These are phyloP conservation scores for Leccinum longicurvipes DNA, from an alignment of 768 basidiomycete genomes.

Conservation along the genomic window DNA sequence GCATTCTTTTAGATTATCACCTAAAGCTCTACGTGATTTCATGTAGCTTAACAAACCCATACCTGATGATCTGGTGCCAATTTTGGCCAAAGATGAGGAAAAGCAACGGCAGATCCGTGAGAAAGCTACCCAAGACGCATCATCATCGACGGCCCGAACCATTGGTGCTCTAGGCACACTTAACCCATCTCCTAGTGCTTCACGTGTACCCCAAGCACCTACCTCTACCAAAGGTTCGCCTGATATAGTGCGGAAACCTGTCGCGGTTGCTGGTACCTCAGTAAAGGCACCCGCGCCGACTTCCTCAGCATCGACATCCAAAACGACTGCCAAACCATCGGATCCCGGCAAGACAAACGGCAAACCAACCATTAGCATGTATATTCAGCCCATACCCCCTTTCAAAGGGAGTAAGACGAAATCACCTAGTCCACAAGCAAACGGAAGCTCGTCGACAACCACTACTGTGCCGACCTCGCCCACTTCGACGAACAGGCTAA, in stretches of 20 bases:
- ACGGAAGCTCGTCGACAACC: constrained; percentile 32
- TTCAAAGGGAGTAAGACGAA: constrained; percentile 66
- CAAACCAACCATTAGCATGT: constrained; percentile 61
- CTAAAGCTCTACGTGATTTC: neutral
- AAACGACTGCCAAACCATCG: constrained; percentile 29
- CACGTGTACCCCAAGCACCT: constrained; percentile 37
- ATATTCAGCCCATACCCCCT: constrained; percentile 87
- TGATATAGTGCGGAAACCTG: constrained; percentile 28
- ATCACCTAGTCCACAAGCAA: constrained; percentile 29
- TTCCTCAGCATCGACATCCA: constrained; percentile 28
- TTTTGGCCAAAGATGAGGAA: constrained; percentile 90
- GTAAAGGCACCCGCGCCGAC: constrained; percentile 31
- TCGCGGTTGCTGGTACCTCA: constrained; percentile 20
- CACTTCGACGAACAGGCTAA: constrained; percentile 61
- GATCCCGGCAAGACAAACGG: constrained; percentile 36
- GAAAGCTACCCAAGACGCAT: constrained; percentile 68
- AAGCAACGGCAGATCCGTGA: constrained; percentile 83
- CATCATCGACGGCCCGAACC: constrained; percentile 60
- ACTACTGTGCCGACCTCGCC: constrained; percentile 49
- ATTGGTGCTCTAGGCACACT: constrained; percentile 53
- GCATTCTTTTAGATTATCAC: neutral
- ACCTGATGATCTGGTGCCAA: constrained; percentile 89
- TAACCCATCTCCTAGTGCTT: constrained; percentile 44
- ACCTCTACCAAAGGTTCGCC: constrained; percentile 29
- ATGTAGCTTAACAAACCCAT: constrained; percentile 87